phyloP scores from a whole-genome alignment of 169 alveolate species.

The Theileria sp. region DNA sequence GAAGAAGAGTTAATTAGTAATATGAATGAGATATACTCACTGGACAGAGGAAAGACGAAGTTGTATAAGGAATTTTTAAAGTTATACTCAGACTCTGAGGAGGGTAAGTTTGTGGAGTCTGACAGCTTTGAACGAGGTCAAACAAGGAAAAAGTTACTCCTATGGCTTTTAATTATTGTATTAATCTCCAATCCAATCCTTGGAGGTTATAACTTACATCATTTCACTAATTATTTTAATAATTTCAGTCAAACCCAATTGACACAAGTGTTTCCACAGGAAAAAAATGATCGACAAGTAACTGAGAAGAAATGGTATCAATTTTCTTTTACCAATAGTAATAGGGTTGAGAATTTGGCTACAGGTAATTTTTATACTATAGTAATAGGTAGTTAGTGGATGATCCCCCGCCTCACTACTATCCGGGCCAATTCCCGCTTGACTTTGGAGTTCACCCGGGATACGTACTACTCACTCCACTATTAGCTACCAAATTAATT shows the following conservation, averaged over 20 bases:
- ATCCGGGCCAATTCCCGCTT: too few species aligned
- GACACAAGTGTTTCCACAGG: neutral
- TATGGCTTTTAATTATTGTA: constrained; percentile 41
- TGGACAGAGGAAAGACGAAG: neutral
- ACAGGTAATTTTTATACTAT: too few species aligned
- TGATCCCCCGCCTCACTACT: too few species aligned
- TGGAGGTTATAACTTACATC: constrained; percentile 39
- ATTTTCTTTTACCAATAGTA: neutral
- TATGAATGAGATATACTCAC: neutral
- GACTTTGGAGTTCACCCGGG: too few species aligned
- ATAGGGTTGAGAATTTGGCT: too few species aligned
- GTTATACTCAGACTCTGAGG: neutral
- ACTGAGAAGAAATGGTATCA: neutral
- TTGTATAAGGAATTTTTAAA: neutral
- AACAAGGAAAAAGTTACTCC: constrained; percentile 19
- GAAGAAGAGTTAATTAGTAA: neutral
- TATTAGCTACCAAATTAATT: too few species aligned
- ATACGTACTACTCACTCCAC: too few species aligned
- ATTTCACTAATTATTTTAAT: constrained; percentile 47
- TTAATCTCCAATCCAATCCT: constrained; percentile 52
- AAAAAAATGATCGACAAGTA: too few species aligned
- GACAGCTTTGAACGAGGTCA: constrained; percentile 2
- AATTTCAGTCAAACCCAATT: constrained; percentile 15
- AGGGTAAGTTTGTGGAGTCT: neutral
- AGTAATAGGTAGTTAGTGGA: too few species aligned